Evolutionary conservation across 2,329 filamentous ascomycete genomes (phyloP), one percentile per base, ranked within the genome.

Genomic region (Pestalotiopsis fici): DNA sequence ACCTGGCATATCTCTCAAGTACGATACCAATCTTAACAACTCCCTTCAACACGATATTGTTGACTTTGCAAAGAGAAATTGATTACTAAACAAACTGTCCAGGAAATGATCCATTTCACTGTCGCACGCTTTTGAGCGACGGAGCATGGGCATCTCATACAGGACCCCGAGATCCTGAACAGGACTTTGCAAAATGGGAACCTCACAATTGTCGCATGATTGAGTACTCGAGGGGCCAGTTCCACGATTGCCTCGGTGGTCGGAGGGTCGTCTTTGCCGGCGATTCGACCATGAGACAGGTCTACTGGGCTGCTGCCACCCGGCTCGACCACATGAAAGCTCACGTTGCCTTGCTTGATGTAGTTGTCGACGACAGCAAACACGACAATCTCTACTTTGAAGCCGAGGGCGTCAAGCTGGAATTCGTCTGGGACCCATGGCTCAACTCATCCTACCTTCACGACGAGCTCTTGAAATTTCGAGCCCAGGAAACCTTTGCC

Each of bases 401-500:
- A 5, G 80, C 80, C 1, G 78, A 79, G 15, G 81, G 80, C n/a
- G 80, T 87, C 2, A 80, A 74, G 31, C 71, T 90, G 28, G 79
- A 86, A 59, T 90, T 89, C 69, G 75, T 89, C 12, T 91, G 88
- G 87, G 88, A 91, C 75, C 89, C 89, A 0, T 90, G 81, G 77
- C 79, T 91, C 27, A 87, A 91, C 74, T 82, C 83, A 31, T 82
- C 83, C 0, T 71, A 72, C 9, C 72, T 86, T 31, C 73, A 80
- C 27, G 72, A 77, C 15, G 80, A 85, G 60, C 71, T 88, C 55
- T 72, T 75, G 31, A 72, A 73, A 2, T 84, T 81, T 69, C 75
- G 72, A 35, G 69, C 69, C 63, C 61, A 70, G 21, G 69, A 70
- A 23, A 65, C 70, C 35, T 43, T 54, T 23, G 59, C 69, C 59